Conservation (phyloP, 345 rosid species). For the Iberis pinnata region DNA sequence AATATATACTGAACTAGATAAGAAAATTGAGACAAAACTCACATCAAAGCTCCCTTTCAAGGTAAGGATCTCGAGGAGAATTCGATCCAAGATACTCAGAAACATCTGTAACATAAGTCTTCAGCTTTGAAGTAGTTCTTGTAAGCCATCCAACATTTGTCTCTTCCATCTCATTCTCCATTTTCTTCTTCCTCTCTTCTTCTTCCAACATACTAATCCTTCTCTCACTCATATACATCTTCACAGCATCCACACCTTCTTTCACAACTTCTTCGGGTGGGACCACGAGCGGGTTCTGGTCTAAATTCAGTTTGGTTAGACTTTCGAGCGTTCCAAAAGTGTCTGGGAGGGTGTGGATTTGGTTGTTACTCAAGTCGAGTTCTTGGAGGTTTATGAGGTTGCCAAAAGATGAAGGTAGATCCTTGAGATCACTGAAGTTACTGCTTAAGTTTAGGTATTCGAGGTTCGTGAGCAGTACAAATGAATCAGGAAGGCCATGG, state of each 20-base stretch:
- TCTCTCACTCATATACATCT: conserved; percentile 65
- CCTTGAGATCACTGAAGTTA: conserved; percentile 69
- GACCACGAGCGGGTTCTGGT: conserved; percentile 61
- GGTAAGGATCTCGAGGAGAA: conserved; percentile 50
- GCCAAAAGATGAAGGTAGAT: conserved; percentile 72
- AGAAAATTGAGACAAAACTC: background rate
- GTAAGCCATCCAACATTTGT: conserved; percentile 65
- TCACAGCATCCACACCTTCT: conserved; percentile 68
- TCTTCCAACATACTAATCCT: conserved; percentile 62
- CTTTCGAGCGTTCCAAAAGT: conserved; percentile 75
- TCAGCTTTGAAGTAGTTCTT: conserved; percentile 75
- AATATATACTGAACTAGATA: conserved; percentile 15
- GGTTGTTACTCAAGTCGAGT: conserved; percentile 87
- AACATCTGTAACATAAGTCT: conserved; percentile 40
- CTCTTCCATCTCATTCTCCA: conserved; percentile 45
- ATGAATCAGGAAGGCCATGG: conserved; percentile 47
- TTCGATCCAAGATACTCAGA: conserved; percentile 43
- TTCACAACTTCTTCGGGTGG: conserved; percentile 59
- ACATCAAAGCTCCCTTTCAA: conserved; percentile 67
- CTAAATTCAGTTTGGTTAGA: conserved; percentile 58
- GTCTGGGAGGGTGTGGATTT: conserved; percentile 70
- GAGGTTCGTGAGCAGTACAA: conserved; percentile 62
- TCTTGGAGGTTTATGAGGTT: conserved; percentile 70
- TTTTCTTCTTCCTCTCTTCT: conserved; percentile 45
- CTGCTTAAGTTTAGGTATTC: conserved; percentile 65